Percentiles rank a stretch among this genome's conserved stretches.
Conservation (phyloP, 202 grass and related monocot genomes). For the Brachypodium distachyon region DNA sequence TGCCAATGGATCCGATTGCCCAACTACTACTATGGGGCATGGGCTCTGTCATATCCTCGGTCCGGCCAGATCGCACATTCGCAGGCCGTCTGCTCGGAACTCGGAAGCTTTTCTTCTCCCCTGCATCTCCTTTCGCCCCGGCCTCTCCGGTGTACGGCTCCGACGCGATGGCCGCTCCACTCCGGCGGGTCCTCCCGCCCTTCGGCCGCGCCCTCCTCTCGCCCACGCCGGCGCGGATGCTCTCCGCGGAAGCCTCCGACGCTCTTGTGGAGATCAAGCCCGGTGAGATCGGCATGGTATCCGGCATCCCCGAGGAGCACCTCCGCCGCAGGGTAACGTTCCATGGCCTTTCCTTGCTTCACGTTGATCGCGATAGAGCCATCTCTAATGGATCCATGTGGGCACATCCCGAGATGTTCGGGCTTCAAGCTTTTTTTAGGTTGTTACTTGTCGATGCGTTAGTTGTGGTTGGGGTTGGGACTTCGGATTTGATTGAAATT, state of each 20-base stretch:
- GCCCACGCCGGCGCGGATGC: conserved; percentile 30
- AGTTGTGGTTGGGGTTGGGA: background rate
- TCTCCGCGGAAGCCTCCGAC: conserved; percentile 45
- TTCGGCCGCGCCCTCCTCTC: conserved; percentile 37
- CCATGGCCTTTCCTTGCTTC: background rate
- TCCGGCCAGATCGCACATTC: background rate
- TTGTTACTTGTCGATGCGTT: background rate
- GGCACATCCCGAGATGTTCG: background rate
- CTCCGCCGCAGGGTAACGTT: conserved; percentile 59
- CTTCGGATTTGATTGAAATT: background rate
- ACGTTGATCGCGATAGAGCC: background rate
- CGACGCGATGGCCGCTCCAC: conserved; percentile 59
- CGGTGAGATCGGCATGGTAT: conserved; percentile 87
- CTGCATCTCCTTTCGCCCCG: background rate
- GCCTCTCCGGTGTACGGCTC: conserved; percentile 13
- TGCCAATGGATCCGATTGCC: background rate
- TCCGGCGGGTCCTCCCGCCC: conserved; percentile 46
- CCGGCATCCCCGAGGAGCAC: conserved; percentile 79
- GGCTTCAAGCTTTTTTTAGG: background rate
- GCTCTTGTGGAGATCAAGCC: conserved; percentile 76
- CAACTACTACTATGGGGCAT: too few species aligned
- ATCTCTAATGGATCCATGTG: conserved; percentile 1
- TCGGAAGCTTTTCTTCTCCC: background rate
- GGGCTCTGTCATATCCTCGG: background rate
- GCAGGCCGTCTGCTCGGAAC: conserved; percentile 8